Percentiles rank a stretch among this genome's conserved stretches.
phyloP scores from a whole-genome alignment of 768 basidiomycete genomes.

The Lactarius trivialis region DNA sequence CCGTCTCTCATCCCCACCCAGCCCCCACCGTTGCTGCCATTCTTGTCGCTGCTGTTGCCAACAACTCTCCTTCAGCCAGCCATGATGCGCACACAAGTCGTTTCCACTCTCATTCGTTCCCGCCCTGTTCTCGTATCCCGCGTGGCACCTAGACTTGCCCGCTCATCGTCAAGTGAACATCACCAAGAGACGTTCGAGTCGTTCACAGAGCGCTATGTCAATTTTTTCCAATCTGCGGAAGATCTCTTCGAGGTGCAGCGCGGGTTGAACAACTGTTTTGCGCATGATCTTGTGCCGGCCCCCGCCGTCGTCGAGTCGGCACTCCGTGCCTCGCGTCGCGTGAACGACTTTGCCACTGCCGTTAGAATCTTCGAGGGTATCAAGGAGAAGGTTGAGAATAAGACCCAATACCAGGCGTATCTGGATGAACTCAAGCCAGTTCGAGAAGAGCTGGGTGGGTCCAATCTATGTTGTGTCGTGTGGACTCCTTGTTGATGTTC shows the following conservation, averaged over 20 bases:
- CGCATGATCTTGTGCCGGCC: slow-evolving; percentile 92
- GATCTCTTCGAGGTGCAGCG: slow-evolving; percentile 99
- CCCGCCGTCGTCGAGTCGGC: slow-evolving; percentile 82
- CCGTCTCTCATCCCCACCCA: not conserved
- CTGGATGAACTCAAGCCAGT: slow-evolving; percentile 83
- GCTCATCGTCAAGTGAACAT: slow-evolving; percentile 53
- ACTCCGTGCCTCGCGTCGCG: slow-evolving; percentile 78
- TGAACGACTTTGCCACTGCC: slow-evolving; percentile 96
- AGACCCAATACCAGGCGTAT: slow-evolving; percentile 89
- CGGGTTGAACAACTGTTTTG: slow-evolving; percentile 99
- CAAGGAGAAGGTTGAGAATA: slow-evolving; percentile 97
- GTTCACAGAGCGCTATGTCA: slow-evolving; percentile 89
- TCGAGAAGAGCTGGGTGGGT: slow-evolving; percentile 84
- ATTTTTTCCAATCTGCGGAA: slow-evolving; percentile 87
- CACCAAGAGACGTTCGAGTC: slow-evolving; percentile 89
- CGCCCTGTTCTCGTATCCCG: slow-evolving; percentile 42
- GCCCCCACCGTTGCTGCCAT: not conserved
- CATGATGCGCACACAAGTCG: slow-evolving; percentile 56
- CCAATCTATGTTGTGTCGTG: not conserved
- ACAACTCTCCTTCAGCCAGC: not conserved
- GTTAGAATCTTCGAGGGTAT: slow-evolving; percentile 95
- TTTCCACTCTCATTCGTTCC: slow-evolving; percentile 59
- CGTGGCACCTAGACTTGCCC: slow-evolving; percentile 40
- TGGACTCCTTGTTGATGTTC: not conserved
- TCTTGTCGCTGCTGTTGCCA: slow-evolving; percentile 16